Conservation (phyloP, 257 asterid genomes). For the Phtheirospermum japonicum region DNA sequence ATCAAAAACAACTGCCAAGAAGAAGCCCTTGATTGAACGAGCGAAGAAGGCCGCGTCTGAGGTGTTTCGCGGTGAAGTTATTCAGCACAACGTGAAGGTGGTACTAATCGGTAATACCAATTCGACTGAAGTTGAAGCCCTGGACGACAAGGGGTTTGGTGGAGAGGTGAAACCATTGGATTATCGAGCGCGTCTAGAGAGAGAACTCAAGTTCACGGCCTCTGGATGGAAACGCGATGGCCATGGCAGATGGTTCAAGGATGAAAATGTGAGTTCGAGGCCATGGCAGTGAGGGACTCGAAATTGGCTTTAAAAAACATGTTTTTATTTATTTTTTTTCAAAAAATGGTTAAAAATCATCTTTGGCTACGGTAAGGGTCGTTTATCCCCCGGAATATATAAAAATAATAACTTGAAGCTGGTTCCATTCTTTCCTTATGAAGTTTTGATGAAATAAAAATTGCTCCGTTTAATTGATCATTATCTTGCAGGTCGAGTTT, state of each 20-base stretch:
- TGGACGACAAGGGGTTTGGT: slow-evolving; percentile 21
- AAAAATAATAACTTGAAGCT: no score
- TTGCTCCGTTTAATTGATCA: neutral
- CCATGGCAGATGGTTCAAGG: slow-evolving; percentile 79
- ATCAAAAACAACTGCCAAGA: slow-evolving; percentile 25
- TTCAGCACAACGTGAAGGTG: slow-evolving; percentile 29
- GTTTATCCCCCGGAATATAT: no score
- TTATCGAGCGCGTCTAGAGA: slow-evolving; percentile 41
- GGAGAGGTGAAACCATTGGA: slow-evolving; percentile 30
- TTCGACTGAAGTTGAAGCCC: slow-evolving; percentile 29
- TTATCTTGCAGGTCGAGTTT: slow-evolving; percentile 65
- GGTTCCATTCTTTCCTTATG: neutral
- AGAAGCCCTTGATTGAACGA: slow-evolving; percentile 43
- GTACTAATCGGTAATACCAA: slow-evolving; percentile 16
- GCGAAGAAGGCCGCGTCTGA: slow-evolving; percentile 50
- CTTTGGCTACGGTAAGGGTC: no score
- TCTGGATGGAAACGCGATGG: slow-evolving; percentile 82
- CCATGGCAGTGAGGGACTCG: no score
- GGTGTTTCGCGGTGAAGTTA: slow-evolving; percentile 27
- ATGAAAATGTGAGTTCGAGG: slow-evolving; percentile 57
- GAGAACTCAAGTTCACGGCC: slow-evolving; percentile 70
- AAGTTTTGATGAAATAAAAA: slow-evolving; percentile 1
- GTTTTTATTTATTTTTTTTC: no score
- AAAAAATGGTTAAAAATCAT: no score
- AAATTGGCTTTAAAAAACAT: no score